Conservation (phyloP, 1,139 yeast genomes). For the Pichia sp. region DNA sequence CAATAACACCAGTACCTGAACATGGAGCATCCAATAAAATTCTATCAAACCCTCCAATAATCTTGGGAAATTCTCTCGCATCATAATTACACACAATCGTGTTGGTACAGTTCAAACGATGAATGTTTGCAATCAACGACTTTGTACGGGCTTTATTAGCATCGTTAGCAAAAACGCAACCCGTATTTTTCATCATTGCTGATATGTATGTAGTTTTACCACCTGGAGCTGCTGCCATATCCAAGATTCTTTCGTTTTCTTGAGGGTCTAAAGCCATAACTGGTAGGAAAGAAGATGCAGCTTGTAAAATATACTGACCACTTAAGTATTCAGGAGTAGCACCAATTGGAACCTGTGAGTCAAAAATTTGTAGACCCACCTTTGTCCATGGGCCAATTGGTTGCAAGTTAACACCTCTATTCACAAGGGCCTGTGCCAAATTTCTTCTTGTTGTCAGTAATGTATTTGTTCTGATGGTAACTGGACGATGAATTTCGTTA, state of each 20-base stretch:
- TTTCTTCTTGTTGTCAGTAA: constrained; percentile 92
- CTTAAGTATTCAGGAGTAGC: constrained; percentile 99
- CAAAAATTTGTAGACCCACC: constrained; percentile 94
- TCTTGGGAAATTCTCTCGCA: constrained; percentile 97
- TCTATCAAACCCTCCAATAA: constrained; percentile 96
- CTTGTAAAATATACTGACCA: constrained; percentile 96
- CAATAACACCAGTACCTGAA: constrained; percentile 98
- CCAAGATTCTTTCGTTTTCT: constrained; percentile 89
- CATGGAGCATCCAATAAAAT: constrained; percentile 97
- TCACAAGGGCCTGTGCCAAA: constrained; percentile 88
- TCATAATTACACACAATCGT: constrained; percentile 96
- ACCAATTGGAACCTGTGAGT: constrained; percentile 97
- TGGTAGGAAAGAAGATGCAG: constrained; percentile 96
- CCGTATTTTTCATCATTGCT: constrained; percentile 97
- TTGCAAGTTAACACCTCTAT: constrained; percentile 94
- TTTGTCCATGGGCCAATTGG: constrained; percentile 98
- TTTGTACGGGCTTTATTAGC: constrained; percentile 94
- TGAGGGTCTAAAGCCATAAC: constrained; percentile 97
- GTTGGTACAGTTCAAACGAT: constrained; percentile 93
- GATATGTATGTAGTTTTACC: constrained; percentile 97
- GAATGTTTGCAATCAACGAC: constrained; percentile 94
- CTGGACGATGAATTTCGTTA: constrained; percentile 93
- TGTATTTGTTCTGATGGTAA: constrained; percentile 95
- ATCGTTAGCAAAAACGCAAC: constrained; percentile 96
- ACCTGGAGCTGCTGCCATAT: constrained; percentile 99